A percentile compares a stretch with the other conserved stretches of the same genome.
Evolutionary conservation across 2,329 filamentous ascomycete genomes (phyloP).

Genomic region (Rhynchosporium agropyri): DNA sequence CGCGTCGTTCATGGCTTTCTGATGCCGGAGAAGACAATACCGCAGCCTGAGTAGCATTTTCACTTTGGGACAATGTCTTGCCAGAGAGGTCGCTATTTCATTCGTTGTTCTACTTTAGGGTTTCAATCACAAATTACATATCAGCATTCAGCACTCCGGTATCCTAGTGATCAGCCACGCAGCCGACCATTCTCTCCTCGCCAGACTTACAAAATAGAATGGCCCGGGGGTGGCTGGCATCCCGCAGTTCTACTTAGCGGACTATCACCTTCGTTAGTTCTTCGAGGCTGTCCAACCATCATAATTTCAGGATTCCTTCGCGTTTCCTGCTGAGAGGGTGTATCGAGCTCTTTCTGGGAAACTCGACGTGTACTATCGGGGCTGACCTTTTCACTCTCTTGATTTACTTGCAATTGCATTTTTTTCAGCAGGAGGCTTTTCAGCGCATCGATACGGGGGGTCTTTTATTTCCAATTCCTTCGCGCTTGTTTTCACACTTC

Average conservation of each 20-base stretch:
- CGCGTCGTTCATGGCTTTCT: neutral
- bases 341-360: too few species aligned
- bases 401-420: conserved; percentile 20
- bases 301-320: too few species aligned
- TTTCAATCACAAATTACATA: neutral
- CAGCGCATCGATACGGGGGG: conserved; percentile 28
- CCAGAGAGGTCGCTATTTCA: neutral
- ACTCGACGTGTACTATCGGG: neutral
- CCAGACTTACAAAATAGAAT: neutral
- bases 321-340: too few species aligned
- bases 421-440: conserved; percentile 20
- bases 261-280: too few species aligned
- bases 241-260: too few species aligned
- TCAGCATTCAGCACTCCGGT: neutral
- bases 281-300: too few species aligned
- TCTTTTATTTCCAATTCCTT: conserved; percentile 13
- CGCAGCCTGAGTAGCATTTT: neutral
- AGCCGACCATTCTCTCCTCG: neutral
- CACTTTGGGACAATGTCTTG: neutral
- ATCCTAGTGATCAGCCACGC: neutral
- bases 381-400: conserved; percentile 6
- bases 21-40: neutral
- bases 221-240: neutral
- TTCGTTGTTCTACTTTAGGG: neutral
- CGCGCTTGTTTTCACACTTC: conserved; percentile 13